phyloP scores from a whole-genome alignment of 345 rosid species.

The Microthlaspi erraticum region DNA sequence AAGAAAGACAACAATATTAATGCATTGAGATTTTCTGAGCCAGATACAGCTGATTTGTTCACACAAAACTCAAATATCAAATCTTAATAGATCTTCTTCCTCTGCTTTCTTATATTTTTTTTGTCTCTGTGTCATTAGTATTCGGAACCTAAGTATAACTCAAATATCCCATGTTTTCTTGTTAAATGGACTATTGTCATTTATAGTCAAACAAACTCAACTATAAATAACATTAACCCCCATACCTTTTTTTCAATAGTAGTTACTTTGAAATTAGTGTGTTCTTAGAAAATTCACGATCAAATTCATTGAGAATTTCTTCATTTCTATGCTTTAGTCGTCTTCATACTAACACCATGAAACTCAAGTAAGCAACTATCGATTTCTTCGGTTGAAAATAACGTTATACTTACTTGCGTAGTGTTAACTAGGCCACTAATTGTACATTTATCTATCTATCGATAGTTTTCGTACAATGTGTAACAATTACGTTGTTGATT shows the following conservation, averaged over 20 bases:
- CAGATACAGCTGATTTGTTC: not conserved
- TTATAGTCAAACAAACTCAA: not conserved
- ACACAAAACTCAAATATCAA: not conserved
- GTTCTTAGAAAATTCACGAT: not conserved
- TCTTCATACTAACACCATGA: conserved; percentile 20
- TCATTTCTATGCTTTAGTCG: conserved; percentile 14
- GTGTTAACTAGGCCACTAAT: not conserved
- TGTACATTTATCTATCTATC: not conserved
- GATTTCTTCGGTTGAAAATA: not conserved
- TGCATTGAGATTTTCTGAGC: not conserved
- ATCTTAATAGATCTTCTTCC: conserved; percentile 12
- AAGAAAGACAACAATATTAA: not conserved
- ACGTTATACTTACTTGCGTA: not conserved
- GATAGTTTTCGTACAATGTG: not conserved
- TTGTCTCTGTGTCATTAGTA: not conserved
- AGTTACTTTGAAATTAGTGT: not conserved
- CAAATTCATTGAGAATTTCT: not conserved
- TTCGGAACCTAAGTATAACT: not conserved
- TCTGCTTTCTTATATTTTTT: too few relatives aligned
- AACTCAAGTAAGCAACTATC: conserved; percentile 22
- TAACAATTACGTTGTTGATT: conserved; percentile 11
- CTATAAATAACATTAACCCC: not conserved
- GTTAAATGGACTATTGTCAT: not conserved
- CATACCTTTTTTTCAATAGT: too few relatives aligned
- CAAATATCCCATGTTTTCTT: not conserved